A percentile compares a stretch with the other conserved stretches of the same genome.
Evolutionary conservation across 495 filamentous ascomycete genomes (phyloP).

Genomic region (Pseudotulostoma volvatum): DNA sequence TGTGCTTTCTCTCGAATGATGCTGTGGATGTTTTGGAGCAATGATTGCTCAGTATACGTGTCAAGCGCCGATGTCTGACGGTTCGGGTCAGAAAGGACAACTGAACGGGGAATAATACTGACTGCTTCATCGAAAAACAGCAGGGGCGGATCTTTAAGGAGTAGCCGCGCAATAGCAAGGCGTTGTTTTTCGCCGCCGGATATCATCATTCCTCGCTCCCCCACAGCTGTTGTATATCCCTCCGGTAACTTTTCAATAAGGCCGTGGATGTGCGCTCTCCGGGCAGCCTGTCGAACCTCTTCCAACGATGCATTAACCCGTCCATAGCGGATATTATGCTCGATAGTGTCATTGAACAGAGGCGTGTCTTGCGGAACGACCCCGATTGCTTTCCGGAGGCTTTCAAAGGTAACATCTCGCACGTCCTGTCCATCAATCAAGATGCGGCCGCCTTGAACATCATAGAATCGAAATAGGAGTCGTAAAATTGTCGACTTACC

Average conservation of each 20-base stretch:
- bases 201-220: slow-evolving; percentile 96
- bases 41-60: slow-evolving; percentile 84
- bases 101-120: slow-evolving; percentile 15
- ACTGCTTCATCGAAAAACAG: slow-evolving; percentile 95
- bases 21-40: slow-evolving; percentile 86
- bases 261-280: slow-evolving; percentile 69
- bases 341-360: slow-evolving; percentile 87
- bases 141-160: slow-evolving; percentile 83
- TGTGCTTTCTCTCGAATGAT: slow-evolving; percentile 77
- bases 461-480: slow-evolving; percentile 87
- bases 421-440: slow-evolving; percentile 89
- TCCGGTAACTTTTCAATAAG: slow-evolving; percentile 63
- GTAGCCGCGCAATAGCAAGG: slow-evolving; percentile 66
- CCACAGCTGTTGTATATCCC: slow-evolving; percentile 82
- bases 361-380: slow-evolving; percentile 97
- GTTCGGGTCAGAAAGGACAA: slow-evolving; percentile 4
- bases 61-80: slow-evolving; percentile 72
- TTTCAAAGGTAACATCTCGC: slow-evolving; percentile 63
- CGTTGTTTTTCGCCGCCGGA: slow-evolving; percentile 94
- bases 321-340: slow-evolving; percentile 94
- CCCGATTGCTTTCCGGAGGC: slow-evolving; percentile 70
- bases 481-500: slow-evolving; percentile 89
- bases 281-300: slow-evolving; percentile 57
- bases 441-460: slow-evolving; percentile 74
- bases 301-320: slow-evolving; percentile 61